Percentiles rank a stretch among this genome's conserved stretches.
These are phyloP conservation scores for Neurospora sp. DNA, from an alignment of 495 filamentous ascomycete genomes.

Conservation along the genomic window DNA sequence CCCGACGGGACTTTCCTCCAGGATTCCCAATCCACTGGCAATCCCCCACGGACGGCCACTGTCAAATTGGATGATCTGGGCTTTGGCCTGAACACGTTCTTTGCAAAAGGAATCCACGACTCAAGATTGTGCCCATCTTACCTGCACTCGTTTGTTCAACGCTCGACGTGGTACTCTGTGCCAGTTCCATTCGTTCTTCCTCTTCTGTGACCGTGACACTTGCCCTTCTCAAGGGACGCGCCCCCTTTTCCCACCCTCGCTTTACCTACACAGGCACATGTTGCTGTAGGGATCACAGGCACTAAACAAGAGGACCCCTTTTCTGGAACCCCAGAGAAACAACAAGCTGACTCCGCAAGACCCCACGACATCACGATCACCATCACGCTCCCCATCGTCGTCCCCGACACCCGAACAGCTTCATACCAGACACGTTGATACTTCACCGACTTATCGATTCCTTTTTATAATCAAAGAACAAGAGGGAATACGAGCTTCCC, in stretches of 20 bases:
- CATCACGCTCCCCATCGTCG: neutral
- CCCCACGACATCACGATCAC: neutral
- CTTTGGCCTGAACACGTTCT: neutral
- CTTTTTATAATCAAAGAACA: neutral
- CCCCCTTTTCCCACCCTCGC: neutral
- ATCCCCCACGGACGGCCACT: neutral
- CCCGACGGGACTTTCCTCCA: neutral
- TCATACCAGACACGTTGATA: neutral
- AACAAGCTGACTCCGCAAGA: neutral
- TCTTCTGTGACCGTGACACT: neutral
- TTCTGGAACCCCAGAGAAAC: neutral
- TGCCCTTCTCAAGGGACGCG: slow-evolving; percentile 5
- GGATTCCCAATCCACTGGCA: neutral
- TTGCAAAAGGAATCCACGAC: neutral
- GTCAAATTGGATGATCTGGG: neutral
- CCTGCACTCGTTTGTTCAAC: slow-evolving; percentile 1
- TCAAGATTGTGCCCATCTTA: neutral
- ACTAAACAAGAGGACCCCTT: neutral
- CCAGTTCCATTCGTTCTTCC: slow-evolving; percentile 50
- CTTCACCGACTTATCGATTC: neutral
- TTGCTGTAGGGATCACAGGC: neutral
- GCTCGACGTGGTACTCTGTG: slow-evolving; percentile 39
- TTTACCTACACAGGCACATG: neutral
- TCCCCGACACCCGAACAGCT: neutral
- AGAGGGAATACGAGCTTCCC: neutral